phyloP scores from a whole-genome alignment of 805 yeast species.

The Deakozyma indianensis region DNA sequence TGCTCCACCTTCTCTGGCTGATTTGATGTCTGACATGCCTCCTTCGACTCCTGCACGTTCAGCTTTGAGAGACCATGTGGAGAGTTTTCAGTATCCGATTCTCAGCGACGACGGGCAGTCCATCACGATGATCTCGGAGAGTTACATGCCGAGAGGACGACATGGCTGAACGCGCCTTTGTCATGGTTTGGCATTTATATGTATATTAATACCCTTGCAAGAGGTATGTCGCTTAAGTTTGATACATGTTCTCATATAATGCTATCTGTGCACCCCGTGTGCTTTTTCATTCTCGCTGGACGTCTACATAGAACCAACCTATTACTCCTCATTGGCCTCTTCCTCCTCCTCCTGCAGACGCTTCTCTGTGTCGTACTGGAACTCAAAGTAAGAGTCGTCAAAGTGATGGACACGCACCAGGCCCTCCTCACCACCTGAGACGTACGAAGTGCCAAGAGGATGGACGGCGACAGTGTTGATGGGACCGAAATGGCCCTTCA shows the following conservation, averaged over 20 bases:
- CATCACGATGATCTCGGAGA: neutral
- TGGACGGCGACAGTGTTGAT: constrained; percentile 85
- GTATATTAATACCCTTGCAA: neutral
- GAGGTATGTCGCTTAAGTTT: neutral
- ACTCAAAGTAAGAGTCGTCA: constrained; percentile 85
- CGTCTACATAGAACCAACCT: too few species aligned
- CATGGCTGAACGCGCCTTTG: neutral
- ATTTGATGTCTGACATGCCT: too few species aligned
- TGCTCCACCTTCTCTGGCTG: neutral
- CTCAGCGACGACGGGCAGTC: neutral
- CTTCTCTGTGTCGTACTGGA: constrained; percentile 73
- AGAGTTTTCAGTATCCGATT: neutral
- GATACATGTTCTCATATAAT: neutral
- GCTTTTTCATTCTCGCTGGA: too few species aligned
- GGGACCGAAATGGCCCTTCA: constrained; percentile 98
- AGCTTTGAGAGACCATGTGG: neutral
- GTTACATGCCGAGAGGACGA: neutral
- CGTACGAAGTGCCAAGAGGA: constrained; percentile 85
- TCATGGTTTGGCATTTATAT: neutral
- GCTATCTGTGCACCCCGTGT: neutral
- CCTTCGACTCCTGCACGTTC: neutral
- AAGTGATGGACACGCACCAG: constrained; percentile 86
- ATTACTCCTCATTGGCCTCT: neutral
- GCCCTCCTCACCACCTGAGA: constrained; percentile 99
- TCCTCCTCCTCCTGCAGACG: neutral